A percentile compares a stretch with the other conserved stretches of the same genome.
These are phyloP conservation scores for Gryganskiella cystojenkinii DNA, from an alignment of 192 early-diverging fungal species.

Conservation along the genomic window DNA sequence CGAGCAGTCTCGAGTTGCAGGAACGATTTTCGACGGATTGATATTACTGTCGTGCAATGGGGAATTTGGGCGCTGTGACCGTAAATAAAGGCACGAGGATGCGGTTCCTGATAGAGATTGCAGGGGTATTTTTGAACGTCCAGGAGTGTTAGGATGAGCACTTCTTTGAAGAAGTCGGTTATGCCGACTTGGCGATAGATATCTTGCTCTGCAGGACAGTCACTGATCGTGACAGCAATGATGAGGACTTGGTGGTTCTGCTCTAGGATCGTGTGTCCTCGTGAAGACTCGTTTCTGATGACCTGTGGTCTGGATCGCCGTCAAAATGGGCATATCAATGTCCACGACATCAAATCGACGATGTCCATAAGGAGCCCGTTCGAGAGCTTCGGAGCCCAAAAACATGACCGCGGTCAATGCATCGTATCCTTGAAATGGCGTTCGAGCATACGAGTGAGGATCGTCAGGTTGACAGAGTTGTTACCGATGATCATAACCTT, in stretches of 20 bases:
- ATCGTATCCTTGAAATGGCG: slow-evolving; percentile 57
- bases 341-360: slow-evolving; percentile 73
- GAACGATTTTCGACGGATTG: no score
- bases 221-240: slow-evolving; percentile 74
- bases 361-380: slow-evolving; percentile 38
- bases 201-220: slow-evolving; percentile 51
- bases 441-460: slow-evolving; percentile 64
- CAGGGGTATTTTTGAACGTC: no score
- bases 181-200: slow-evolving; percentile 65
- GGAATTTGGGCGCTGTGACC: no score
- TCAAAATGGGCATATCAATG: slow-evolving; percentile 75
- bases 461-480: slow-evolving; percentile 72
- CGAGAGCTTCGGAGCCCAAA: slow-evolving; percentile 61
- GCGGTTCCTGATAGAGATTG: no score
- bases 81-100: no score
- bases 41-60: no score
- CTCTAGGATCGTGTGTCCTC: slow-evolving; percentile 46
- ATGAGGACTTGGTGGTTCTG: slow-evolving; percentile 66
- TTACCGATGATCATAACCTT: slow-evolving; percentile 70
- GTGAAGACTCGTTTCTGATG: slow-evolving; percentile 53
- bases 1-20: no score
- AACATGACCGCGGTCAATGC: slow-evolving; percentile 47
- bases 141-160: no score
- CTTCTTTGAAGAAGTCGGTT: slow-evolving; percentile 63
- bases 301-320: slow-evolving; percentile 67